These are phyloP conservation scores for Phellinidium pouzarii DNA, from an alignment of 1,284 basidiomycete species.

Conservation along the genomic window DNA sequence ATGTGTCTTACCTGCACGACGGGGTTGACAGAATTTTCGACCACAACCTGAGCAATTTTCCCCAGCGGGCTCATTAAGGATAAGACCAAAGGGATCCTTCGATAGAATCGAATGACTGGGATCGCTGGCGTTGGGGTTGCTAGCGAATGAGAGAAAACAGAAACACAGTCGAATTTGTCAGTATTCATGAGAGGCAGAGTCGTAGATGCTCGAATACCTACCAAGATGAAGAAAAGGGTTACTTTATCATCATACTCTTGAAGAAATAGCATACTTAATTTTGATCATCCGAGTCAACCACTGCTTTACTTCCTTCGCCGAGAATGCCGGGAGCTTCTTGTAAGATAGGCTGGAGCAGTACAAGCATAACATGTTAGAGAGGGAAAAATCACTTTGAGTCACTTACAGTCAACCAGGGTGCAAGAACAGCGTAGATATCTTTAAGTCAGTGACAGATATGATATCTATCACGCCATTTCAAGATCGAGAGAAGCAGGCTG, in stretches of 20 bases:
- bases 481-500: slow-evolving; percentile 59
- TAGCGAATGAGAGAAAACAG: slow-evolving; percentile 36
- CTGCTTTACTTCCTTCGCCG: slow-evolving; percentile 57
- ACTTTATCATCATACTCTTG: background rate
- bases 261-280: slow-evolving; percentile 37
- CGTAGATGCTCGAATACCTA: too few species aligned
- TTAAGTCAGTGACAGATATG: too few species aligned
- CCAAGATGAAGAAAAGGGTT: slow-evolving; percentile 43
- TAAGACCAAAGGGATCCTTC: slow-evolving; percentile 28
- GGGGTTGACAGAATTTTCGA: slow-evolving; percentile 32
- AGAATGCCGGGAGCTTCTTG: slow-evolving; percentile 52
- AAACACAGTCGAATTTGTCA: too few species aligned
- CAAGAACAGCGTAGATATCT: slow-evolving; percentile 69
- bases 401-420: slow-evolving; percentile 52
- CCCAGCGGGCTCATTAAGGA: slow-evolving; percentile 35
- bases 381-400: background rate
- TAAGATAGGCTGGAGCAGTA: slow-evolving; percentile 45
- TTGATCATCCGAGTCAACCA: slow-evolving; percentile 68
- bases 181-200: too few species aligned
- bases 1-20: slow-evolving; percentile 31
- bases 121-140: slow-evolving; percentile 36
- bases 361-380: background rate
- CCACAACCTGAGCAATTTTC: slow-evolving; percentile 34
- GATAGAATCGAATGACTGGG: slow-evolving; percentile 35
- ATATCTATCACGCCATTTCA: slow-evolving; percentile 77